Base-by-base conservation (phyloP, 179 eudicot species). In the Silene vulgaris region DNA sequence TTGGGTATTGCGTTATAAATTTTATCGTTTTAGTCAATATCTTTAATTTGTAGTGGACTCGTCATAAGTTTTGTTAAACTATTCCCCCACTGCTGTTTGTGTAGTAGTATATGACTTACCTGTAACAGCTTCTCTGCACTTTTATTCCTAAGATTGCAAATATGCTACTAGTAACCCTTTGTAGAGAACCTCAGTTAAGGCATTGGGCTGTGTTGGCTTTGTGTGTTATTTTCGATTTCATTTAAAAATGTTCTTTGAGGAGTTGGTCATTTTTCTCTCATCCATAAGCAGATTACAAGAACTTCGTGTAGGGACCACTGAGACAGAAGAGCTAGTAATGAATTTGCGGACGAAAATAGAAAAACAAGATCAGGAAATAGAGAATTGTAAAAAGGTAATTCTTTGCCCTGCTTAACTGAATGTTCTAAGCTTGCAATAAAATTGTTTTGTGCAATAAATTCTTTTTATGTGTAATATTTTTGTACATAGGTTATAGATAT, bases 251-350 rank as follows among this genome's bases (percentile, higher is more conserved):
- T 37, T 9, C 56, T 5, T 35, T 13, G 1, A 17, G 56, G 26
- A 23, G 45, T 5, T 74, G 66, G 5, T 77, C 1, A 13, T 54
- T 40, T 68, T 52, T 9, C 26, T 62, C 43, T 61, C 59, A 72
- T 72, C 63, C 66, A 82, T 82, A 76, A 64, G 23, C 88, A 95
- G 99, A 89, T 73, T 89, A 30, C 90, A 90, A 85, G 96, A 92
- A 81, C 85, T 88, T 72, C 79, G 84, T 68, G 80, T 59, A 61
- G 87, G 81, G 74, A 80, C 87, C 72, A 40, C 75, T 72, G 85
- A 88, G 80, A 86, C 83, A 69, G 87, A 88, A 79, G 84, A 80
- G 76, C 82, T 83, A 62, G 79, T 83, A 61, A 75, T 65, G 71
- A 76, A 77, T 71, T 82, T 92, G 64, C 85, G 80, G 71, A 80